Evolutionary conservation across 305 asterid genomes (phyloP), one percentile per base, ranked within the genome.

Genomic region (Plantago lanceolata): DNA sequence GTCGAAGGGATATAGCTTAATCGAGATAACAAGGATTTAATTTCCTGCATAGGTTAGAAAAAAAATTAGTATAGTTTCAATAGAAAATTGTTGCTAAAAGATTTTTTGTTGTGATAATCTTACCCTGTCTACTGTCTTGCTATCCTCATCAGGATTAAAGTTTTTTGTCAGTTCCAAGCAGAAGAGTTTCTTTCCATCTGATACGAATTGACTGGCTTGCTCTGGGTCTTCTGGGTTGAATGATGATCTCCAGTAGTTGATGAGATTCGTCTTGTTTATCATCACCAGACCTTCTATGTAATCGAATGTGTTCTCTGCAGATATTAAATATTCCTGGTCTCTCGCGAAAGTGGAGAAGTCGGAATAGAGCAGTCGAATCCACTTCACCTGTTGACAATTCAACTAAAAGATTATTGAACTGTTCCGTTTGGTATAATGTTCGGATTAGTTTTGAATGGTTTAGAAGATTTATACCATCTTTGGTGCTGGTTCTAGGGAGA

Each of bases 261-360:
- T 28, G n/a, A 90, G 77, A 48, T 83, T 88, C 3, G 82, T 82
- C 68, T 70, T 78, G 79, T 91, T 91, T 60, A 77, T 79, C n/a
- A 88, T 82, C 68, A 88, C 98, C 5, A 86, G 80, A 0, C 98
- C 98, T 76, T 88, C 98, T 49, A 91, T 69, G 75, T 88, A 91
- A 72, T 91, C 94, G 20, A 91, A 88, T 18, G 90, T 84, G 61
- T 82, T 75, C 26, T 76, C 67, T 59, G 83, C 68, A 20, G 90
- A 68, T 75, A 86, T 91, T 33, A 91, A 72, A 26, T 49, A 49
- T 81, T 91, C 98, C 55, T 88, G 98, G 63, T 91, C 95, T 62
- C 78, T 78, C 6, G 85, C 57, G 47, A 91, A 91, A 51, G 72
- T 74, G 17, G 82, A 52, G 84, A 91, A 91, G 62, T 91, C 94